Percentiles rank a stretch among this genome's conserved stretches.
These are phyloP conservation scores for Stachybotrys chlorohalonatus DNA, from an alignment of 2,329 filamentous ascomycete species.

Conservation along the genomic window DNA sequence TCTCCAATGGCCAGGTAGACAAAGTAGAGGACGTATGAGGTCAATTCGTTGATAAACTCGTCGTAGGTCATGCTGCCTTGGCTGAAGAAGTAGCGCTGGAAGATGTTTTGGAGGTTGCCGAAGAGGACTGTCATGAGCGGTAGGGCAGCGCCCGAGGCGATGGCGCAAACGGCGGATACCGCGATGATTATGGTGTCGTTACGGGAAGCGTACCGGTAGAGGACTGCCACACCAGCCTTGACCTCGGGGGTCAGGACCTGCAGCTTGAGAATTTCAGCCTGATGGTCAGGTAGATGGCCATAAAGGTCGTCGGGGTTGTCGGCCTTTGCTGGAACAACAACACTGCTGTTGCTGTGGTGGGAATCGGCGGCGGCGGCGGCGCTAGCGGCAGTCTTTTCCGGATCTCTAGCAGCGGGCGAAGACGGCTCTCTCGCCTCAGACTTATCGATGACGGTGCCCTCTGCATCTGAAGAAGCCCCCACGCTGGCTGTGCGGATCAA, in stretches of 20 bases:
- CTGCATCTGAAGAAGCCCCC: neutral
- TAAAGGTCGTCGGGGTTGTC: slow-evolving; percentile 43
- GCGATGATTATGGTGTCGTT: slow-evolving; percentile 56
- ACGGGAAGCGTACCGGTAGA: slow-evolving; percentile 62
- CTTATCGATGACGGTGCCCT: neutral
- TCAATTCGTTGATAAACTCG: slow-evolving; percentile 52
- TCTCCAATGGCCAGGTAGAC: slow-evolving; percentile 76
- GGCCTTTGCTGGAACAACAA: slow-evolving; percentile 15
- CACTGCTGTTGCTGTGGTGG: neutral
- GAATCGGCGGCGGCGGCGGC: neutral
- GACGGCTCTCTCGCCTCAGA: neutral
- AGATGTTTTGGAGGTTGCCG: slow-evolving; percentile 63
- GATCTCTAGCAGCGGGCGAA: neutral
- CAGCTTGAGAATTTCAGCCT: slow-evolving; percentile 56
- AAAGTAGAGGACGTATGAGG: slow-evolving; percentile 67
- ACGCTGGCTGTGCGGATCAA: neutral
- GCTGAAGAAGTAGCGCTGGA: slow-evolving; percentile 52
- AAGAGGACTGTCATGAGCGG: slow-evolving; percentile 79
- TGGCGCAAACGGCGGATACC: slow-evolving; percentile 54
- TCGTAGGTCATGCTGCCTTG: slow-evolving; percentile 33
- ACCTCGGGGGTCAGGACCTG: slow-evolving; percentile 59
- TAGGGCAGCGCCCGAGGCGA: slow-evolving; percentile 64
- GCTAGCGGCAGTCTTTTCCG: neutral
- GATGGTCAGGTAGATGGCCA: slow-evolving; percentile 53
- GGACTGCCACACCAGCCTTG: slow-evolving; percentile 52